These are phyloP conservation scores for Gentiana straminea DNA, from an alignment of 257 asterid genomes.

Conservation along the genomic window DNA sequence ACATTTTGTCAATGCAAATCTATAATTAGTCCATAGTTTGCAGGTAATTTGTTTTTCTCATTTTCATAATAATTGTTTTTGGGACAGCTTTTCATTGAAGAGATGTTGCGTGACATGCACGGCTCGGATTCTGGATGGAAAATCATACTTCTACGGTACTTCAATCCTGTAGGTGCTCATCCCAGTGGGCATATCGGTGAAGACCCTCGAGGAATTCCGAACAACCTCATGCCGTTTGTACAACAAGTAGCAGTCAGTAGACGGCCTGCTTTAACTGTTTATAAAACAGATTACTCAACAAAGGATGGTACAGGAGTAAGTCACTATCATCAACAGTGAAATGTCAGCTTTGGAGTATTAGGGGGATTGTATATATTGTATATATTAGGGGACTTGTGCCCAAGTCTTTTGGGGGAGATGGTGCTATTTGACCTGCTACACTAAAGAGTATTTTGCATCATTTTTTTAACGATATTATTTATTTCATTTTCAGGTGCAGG, in stretches of 20 bases:
- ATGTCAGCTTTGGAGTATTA: too few relatives aligned
- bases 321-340: not conserved
- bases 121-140: slow-evolving; percentile 77
- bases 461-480: not conserved
- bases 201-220: slow-evolving; percentile 90
- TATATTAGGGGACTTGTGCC: too few relatives aligned
- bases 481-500: slow-evolving; percentile 61
- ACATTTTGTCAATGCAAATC: too few relatives aligned
- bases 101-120: slow-evolving; percentile 74
- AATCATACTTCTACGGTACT: slow-evolving; percentile 83
- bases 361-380: too few relatives aligned
- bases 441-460: not conserved
- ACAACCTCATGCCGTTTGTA: slow-evolving; percentile 96
- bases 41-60: too few relatives aligned
- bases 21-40: too few relatives aligned
- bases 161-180: slow-evolving; percentile 98
- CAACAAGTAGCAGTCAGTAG: slow-evolving; percentile 99
- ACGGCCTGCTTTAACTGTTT: slow-evolving; percentile 69
- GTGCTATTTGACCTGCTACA: too few relatives aligned
- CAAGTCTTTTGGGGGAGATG: too few relatives aligned
- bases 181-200: slow-evolving; percentile 90
- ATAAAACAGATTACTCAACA: slow-evolving; percentile 71
- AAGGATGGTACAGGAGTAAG: slow-evolving; percentile 95
- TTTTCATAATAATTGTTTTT: too few relatives aligned
- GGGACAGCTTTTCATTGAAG: slow-evolving; percentile 90